A percentile compares a stretch with the other conserved stretches of the same genome.
Evolutionary conservation across 2,329 filamentous ascomycete genomes (phyloP).

Genomic region (Cryoendolithus antarcticus): DNA sequence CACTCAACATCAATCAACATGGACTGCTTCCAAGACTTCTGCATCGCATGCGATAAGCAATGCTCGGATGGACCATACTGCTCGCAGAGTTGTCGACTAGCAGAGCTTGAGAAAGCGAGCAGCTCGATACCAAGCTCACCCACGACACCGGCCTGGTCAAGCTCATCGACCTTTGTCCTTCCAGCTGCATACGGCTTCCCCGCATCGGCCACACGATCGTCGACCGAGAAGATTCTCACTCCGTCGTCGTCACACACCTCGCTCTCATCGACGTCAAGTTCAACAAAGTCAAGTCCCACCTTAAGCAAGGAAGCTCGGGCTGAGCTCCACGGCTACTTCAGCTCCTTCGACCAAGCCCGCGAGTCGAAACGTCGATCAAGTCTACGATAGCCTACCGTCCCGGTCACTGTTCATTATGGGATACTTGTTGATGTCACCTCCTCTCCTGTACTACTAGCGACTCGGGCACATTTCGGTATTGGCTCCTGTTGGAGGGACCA

Average conservation of each 20-base stretch:
- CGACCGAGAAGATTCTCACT: slow-evolving; percentile 32
- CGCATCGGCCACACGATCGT: slow-evolving; percentile 22
- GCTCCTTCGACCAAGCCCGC: slow-evolving; percentile 75
- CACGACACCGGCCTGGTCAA: slow-evolving; percentile 24
- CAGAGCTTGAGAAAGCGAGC: slow-evolving; percentile 65
- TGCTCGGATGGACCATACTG: slow-evolving; percentile 75
- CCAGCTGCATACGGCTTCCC: slow-evolving; percentile 29
- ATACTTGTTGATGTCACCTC: too few species aligned
- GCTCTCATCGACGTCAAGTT: slow-evolving; percentile 63
- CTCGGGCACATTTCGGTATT: too few species aligned
- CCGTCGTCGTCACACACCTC: slow-evolving; percentile 72
- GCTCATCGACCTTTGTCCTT: slow-evolving; percentile 6
- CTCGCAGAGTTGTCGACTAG: slow-evolving; percentile 79
- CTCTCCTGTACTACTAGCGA: too few species aligned
- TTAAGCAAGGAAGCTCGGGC: slow-evolving; percentile 66
- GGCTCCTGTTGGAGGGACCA: too few species aligned
- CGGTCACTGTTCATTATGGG: too few species aligned
- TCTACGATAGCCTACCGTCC: slow-evolving; percentile 9
- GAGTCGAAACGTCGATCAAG: slow-evolving; percentile 35
- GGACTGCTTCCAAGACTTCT: slow-evolving; percentile 82
- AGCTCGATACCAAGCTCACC: slow-evolving; percentile 32
- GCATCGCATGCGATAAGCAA: slow-evolving; percentile 85
- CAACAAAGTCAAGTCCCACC: slow-evolving; percentile 31
- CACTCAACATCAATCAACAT: slow-evolving; percentile 17
- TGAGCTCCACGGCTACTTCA: slow-evolving; percentile 75